Conservation (phyloP, 2,329 filamentous ascomycete species). For the Neofusicoccum parvum region DNA sequence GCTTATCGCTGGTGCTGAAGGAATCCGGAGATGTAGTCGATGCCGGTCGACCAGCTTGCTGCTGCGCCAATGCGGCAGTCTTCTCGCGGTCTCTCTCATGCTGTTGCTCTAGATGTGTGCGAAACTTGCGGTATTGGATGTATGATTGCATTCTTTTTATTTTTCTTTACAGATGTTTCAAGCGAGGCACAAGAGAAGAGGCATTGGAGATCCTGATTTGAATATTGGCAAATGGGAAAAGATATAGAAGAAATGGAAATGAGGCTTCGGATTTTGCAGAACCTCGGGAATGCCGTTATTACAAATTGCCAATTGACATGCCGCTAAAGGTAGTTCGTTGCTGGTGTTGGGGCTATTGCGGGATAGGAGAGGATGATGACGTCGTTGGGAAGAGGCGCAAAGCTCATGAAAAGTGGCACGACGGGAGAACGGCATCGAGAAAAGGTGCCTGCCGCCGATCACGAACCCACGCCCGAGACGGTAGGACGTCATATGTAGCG, state of each 20-base stretch:
- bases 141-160: constrained; percentile 30
- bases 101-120: constrained; percentile 24
- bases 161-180: background rate
- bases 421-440: background rate
- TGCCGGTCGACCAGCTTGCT: background rate
- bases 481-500: background rate
- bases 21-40: no score
- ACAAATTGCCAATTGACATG: background rate
- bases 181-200: no score
- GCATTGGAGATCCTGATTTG: no score
- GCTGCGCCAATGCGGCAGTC: background rate
- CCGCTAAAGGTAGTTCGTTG: background rate
- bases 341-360: background rate
- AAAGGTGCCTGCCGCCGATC: background rate
- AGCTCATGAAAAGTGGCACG: background rate
- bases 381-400: background rate
- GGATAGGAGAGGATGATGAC: background rate
- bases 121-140: constrained; percentile 29
- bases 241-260: no score
- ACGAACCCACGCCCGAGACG: background rate
- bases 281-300: background rate
- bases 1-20: background rate
- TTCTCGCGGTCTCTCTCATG: constrained; percentile 23
- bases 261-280: no score
- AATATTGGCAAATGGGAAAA: no score